Evolutionary conservation across 305 asterid genomes (phyloP).

Genomic region (Plantago lanceolata): DNA sequence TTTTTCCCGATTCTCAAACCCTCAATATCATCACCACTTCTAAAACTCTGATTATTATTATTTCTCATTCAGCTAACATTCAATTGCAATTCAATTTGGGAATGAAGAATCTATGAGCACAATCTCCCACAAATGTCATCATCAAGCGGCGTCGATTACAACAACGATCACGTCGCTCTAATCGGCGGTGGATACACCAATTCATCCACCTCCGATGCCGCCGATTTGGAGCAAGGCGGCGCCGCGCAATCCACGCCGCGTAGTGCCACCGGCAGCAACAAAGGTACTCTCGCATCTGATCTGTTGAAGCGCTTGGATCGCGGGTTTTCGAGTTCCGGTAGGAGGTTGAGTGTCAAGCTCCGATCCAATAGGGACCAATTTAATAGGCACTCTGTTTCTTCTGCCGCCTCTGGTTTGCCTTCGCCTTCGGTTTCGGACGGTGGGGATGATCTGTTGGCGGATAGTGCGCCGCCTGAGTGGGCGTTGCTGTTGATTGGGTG

Average conservation of each 20-base stretch:
- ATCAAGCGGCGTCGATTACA: slow-evolving; percentile 46
- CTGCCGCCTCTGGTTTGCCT: slow-evolving; percentile 12
- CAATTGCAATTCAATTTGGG: background rate
- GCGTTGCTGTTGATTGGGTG: slow-evolving; percentile 90
- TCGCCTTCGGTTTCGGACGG: slow-evolving; percentile 41
- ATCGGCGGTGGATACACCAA: slow-evolving; percentile 33
- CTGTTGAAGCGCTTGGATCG: slow-evolving; percentile 77
- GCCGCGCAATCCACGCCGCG: slow-evolving; percentile 39
- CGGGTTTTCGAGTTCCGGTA: slow-evolving; percentile 63
- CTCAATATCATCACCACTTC: background rate
- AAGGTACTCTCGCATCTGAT: slow-evolving; percentile 49
- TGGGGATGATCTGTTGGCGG: slow-evolving; percentile 57
- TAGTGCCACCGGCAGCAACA: no score
- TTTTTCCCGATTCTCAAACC: slow-evolving; percentile 12
- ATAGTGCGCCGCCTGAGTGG: slow-evolving; percentile 97
- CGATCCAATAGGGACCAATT: no score
- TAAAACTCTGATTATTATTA: no score
- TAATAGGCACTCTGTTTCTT: slow-evolving; percentile 36
- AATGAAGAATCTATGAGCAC: slow-evolving; percentile 24
- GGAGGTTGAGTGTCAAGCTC: slow-evolving; percentile 48
- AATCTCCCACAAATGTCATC: slow-evolving; percentile 37
- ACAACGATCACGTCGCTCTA: slow-evolving; percentile 44
- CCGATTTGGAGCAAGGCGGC: slow-evolving; percentile 60
- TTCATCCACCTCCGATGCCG: slow-evolving; percentile 46
- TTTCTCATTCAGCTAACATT: background rate